Evolutionary conservation across 2,329 filamentous ascomycete species (phyloP).

Genomic region (Rutstroemia sp.): DNA sequence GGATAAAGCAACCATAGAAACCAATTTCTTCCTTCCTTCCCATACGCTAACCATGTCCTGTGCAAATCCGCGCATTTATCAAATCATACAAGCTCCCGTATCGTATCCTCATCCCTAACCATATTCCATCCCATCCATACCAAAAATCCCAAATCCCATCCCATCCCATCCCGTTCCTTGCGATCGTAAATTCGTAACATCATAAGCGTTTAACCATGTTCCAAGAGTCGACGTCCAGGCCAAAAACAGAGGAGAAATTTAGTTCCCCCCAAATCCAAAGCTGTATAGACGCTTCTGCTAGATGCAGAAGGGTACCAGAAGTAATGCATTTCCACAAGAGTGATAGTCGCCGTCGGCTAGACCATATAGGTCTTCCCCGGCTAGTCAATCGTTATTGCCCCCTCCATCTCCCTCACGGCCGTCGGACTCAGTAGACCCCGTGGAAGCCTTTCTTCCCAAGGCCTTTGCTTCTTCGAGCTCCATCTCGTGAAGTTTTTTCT

Average conservation of each 20-base stretch:
- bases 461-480: conserved; percentile 51
- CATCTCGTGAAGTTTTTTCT: conserved; percentile 51
- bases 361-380: conserved; percentile 7
- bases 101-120: too few relatives aligned
- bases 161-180: background rate
- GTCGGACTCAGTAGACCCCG: conserved; percentile 13
- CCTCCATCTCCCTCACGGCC: conserved; percentile 1
- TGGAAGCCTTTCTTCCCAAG: conserved; percentile 28
- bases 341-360: conserved; percentile 5
- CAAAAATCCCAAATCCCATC: too few relatives aligned
- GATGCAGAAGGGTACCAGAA: conserved; percentile 8
- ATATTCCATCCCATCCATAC: too few relatives aligned
- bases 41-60: too few relatives aligned
- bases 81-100: too few relatives aligned
- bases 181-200: background rate
- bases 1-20: too few relatives aligned
- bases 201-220: background rate
- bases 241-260: background rate
- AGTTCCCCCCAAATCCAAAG: background rate
- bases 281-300: background rate
- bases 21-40: too few relatives aligned
- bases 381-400: conserved; percentile 5
- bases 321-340: conserved; percentile 7
- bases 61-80: too few relatives aligned
- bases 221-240: background rate